A percentile compares a stretch with the other conserved stretches of the same genome.
phyloP scores from a whole-genome alignment of 345 rosid species.

The Anastatica hierochuntica region DNA sequence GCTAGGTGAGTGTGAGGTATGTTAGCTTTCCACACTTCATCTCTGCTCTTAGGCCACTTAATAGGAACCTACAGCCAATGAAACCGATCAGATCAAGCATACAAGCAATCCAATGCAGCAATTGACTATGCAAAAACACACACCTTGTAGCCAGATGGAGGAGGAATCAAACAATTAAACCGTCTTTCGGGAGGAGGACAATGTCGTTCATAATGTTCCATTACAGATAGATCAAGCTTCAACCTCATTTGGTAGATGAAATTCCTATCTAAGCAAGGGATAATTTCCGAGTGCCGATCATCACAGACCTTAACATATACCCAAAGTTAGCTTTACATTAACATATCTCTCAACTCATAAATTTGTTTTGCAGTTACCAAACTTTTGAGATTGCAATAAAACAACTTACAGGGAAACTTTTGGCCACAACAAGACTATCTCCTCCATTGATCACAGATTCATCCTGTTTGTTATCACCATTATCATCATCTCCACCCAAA shows the following conservation, averaged over 20 bases:
- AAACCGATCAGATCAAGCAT: background rate
- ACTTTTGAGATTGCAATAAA: background rate
- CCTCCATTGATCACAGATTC: conserved; percentile 37
- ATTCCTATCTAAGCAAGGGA: conserved; percentile 90
- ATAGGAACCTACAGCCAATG: conserved; percentile 58
- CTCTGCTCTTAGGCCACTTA: conserved; percentile 99
- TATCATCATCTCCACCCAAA: conserved; percentile 75
- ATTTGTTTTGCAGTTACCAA: background rate
- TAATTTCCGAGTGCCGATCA: conserved; percentile 86
- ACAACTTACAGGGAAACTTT: conserved; percentile 83
- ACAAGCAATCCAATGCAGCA: background rate
- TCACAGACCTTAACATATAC: conserved; percentile 68
- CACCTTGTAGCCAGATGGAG: conserved; percentile 94
- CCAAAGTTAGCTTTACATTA: conserved; percentile 4
- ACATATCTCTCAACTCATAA: background rate
- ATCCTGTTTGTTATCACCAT: conserved; percentile 44
- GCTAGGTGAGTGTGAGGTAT: conserved; percentile 99
- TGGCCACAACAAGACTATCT: conserved; percentile 34
- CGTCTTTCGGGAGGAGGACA: conserved; percentile 93
- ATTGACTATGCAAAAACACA: too few relatives aligned
- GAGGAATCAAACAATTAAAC: conserved; percentile 95
- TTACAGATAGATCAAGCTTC: conserved; percentile 85
- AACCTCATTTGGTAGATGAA: conserved; percentile 87
- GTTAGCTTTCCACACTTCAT: conserved; percentile 97
- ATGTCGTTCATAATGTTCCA: conserved; percentile 99